These are phyloP conservation scores for Saturnispora serradocipensis DNA, from an alignment of 805 yeast species.

Conservation along the genomic window DNA sequence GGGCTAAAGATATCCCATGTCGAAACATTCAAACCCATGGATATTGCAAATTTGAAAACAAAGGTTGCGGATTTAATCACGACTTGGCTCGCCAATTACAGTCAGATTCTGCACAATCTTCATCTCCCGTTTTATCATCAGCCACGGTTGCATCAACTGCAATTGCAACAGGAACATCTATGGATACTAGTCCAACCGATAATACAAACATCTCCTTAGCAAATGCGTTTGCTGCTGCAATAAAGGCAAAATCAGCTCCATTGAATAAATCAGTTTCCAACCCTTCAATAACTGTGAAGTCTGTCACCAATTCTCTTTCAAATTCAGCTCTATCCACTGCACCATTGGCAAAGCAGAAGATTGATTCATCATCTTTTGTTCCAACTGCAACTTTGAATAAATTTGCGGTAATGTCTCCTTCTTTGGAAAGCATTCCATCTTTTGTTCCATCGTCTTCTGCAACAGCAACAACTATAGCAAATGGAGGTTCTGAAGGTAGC, in stretches of 20 bases:
- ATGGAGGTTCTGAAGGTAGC: neutral
- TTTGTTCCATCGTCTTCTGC: slow-evolving; percentile 34
- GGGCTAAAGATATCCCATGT: slow-evolving; percentile 72
- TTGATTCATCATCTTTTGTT: slow-evolving; percentile 46
- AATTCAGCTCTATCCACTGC: neutral
- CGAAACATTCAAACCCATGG: slow-evolving; percentile 81
- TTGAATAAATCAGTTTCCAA: slow-evolving; percentile 6
- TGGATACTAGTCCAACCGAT: slow-evolving; percentile 10
- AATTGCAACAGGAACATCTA: neutral
- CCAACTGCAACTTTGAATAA: slow-evolving; percentile 32
- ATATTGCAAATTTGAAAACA: slow-evolving; percentile 76
- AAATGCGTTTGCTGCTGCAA: slow-evolving; percentile 1
- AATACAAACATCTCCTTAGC: slow-evolving; percentile 9
- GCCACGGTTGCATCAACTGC: neutral
- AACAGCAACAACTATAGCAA: slow-evolving; percentile 8
- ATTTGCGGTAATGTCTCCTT: slow-evolving; percentile 41
- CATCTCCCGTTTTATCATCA: neutral
- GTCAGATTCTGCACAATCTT: neutral
- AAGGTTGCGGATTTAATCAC: slow-evolving; percentile 79
- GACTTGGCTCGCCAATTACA: slow-evolving; percentile 29
- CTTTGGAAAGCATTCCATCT: slow-evolving; percentile 37
- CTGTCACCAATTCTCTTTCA: neutral
- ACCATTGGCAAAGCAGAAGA: slow-evolving; percentile 32
- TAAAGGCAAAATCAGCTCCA: slow-evolving; percentile 6
- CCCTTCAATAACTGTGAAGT: neutral